These are phyloP conservation scores for Phytophthora hibernalis DNA, from an alignment of 352 stramenopile genomes.

Conservation along the genomic window DNA sequence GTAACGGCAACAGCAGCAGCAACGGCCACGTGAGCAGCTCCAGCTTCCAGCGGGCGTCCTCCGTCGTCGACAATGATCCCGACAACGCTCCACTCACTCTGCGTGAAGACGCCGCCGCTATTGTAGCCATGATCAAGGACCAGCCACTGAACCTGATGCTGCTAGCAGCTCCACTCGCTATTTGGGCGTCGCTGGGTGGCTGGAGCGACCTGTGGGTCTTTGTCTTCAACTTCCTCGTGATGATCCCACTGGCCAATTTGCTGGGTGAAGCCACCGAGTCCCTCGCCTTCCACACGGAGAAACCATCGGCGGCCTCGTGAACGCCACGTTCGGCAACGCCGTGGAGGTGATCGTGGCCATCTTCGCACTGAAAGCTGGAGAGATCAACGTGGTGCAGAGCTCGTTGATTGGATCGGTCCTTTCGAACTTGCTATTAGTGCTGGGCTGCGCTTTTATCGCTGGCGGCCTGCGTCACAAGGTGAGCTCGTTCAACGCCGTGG, in stretches of 20 bases:
- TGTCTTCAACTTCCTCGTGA: conserved; percentile 96
- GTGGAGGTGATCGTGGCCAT: conserved; percentile 97
- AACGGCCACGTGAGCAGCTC: conserved; percentile 24
- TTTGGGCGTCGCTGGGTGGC: conserved; percentile 65
- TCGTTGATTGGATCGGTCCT: conserved; percentile 97
- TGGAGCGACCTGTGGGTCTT: conserved; percentile 91
- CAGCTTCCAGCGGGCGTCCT: conserved; percentile 15
- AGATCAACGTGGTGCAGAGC: conserved; percentile 97
- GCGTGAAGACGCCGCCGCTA: conserved; percentile 51
- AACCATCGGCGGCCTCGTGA: conserved; percentile 97
- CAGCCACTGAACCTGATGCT: conserved; percentile 81
- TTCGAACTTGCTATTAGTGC: conserved; percentile 98
- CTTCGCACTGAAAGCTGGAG: conserved; percentile 92
- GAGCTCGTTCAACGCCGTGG: conserved; percentile 93
- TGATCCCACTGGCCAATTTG: conserved; percentile 96
- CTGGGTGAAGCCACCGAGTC: conserved; percentile 98
- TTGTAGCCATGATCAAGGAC: conserved; percentile 51
- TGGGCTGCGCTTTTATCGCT: conserved; percentile 96
- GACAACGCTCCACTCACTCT: conserved; percentile 22
- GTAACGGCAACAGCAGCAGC: conserved; percentile 28
- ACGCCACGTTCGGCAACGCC: conserved; percentile 98
- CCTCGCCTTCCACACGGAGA: conserved; percentile 97
- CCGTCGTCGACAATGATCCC: conserved; percentile 13
- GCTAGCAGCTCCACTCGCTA: conserved; percentile 58
- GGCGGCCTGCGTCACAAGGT: conserved; percentile 83